These are phyloP conservation scores for Talaromyces piceae DNA, from an alignment of 2,329 filamentous ascomycete genomes.

Conservation along the genomic window DNA sequence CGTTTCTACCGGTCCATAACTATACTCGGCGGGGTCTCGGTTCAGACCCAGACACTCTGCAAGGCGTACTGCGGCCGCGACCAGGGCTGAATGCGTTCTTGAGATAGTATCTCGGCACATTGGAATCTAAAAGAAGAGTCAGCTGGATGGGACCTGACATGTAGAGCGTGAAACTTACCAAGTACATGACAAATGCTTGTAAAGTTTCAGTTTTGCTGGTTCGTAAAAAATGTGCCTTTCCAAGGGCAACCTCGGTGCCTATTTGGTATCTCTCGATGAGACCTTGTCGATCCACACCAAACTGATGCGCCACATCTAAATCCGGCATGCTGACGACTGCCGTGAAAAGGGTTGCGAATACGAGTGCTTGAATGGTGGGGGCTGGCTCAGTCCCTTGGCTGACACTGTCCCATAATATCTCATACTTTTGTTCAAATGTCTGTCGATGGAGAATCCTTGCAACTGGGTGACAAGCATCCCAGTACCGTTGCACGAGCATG, in stretches of 20 bases:
- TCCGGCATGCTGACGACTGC: slow-evolving; percentile 58
- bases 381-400: slow-evolving; percentile 54
- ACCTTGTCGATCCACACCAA: slow-evolving; percentile 49
- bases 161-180: slow-evolving; percentile 41
- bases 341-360: slow-evolving; percentile 64
- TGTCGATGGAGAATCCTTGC: slow-evolving; percentile 61
- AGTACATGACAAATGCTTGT: slow-evolving; percentile 69
- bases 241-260: slow-evolving; percentile 60
- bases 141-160: background rate
- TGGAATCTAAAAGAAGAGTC: slow-evolving; percentile 47
- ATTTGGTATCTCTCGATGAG: slow-evolving; percentile 58
- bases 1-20: slow-evolving; percentile 58
- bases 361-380: slow-evolving; percentile 57
- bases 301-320: slow-evolving; percentile 46
- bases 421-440: slow-evolving; percentile 59
- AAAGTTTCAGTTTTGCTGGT: slow-evolving; percentile 67
- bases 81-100: slow-evolving; percentile 63
- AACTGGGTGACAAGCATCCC: slow-evolving; percentile 59
- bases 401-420: slow-evolving; percentile 58
- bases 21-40: slow-evolving; percentile 61
- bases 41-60: slow-evolving; percentile 73
- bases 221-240: slow-evolving; percentile 62
- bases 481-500: slow-evolving; percentile 59
- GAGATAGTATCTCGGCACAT: slow-evolving; percentile 66
- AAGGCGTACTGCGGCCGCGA: slow-evolving; percentile 64